These are phyloP conservation scores for Amanita fuliginea DNA, from an alignment of 768 basidiomycete genomes.

Conservation along the genomic window DNA sequence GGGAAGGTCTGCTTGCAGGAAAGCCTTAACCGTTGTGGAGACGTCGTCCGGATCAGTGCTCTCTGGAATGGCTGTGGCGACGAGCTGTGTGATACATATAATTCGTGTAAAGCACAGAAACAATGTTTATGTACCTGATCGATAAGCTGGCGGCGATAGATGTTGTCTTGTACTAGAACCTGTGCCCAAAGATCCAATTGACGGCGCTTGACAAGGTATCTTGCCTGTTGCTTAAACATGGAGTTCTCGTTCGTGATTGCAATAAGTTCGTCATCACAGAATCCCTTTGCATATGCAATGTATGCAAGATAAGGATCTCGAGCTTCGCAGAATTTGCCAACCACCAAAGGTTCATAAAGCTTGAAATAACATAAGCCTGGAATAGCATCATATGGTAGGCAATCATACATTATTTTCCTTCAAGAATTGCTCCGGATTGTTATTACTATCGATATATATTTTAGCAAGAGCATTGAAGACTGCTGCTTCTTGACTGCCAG, in stretches of 20 bases:
- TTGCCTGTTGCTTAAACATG: conserved; percentile 99
- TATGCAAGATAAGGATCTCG: conserved; percentile 98
- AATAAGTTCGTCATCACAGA: conserved; percentile 97
- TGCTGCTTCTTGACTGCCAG: conserved; percentile 88
- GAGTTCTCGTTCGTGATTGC: conserved; percentile 96
- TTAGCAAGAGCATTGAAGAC: conserved; percentile 97
- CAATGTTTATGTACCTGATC: conserved; percentile 58
- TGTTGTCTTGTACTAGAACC: conserved; percentile 81
- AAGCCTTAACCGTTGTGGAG: conserved; percentile 96
- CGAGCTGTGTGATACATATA: conserved; percentile 40
- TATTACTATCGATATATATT: conserved; percentile 98
- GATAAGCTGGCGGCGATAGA: conserved; percentile 86
- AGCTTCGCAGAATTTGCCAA: conserved; percentile 99
- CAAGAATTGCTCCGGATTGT: conserved; percentile 94
- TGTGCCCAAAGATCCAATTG: conserved; percentile 94
- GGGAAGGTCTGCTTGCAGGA: conserved; percentile 93
- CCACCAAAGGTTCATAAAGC: conserved; percentile 94
- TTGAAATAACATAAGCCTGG: conserved; percentile 19
- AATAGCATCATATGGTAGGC: neutral
- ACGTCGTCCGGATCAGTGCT: conserved; percentile 98
- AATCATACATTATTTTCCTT: conserved; percentile 92
- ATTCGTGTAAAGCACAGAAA: neutral
- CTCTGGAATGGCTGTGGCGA: conserved; percentile 92
- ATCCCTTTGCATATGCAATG: conserved; percentile 98
- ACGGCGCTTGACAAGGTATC: conserved; percentile 94